Conservation (phyloP, 495 filamentous ascomycete genomes). For the Lophium mytilinum region DNA sequence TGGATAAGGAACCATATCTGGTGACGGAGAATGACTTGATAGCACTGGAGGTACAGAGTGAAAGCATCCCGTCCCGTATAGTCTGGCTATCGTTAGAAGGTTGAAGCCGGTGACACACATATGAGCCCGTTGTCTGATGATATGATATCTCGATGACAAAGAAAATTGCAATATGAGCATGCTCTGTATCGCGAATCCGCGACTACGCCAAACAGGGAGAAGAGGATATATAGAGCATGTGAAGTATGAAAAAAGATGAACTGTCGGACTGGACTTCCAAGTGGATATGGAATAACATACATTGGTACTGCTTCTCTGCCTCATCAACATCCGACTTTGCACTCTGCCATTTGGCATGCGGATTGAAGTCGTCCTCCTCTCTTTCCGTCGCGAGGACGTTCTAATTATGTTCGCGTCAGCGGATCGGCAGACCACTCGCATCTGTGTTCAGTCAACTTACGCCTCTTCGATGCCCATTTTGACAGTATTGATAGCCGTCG, state of each 20-base stretch:
- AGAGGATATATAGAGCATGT: no score
- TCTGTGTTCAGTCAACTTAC: slow-evolving; percentile 16
- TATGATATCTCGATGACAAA: no score
- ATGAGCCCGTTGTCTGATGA: no score
- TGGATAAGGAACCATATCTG: slow-evolving; percentile 59
- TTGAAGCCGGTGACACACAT: no score
- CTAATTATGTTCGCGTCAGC: background rate
- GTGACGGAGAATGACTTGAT: slow-evolving; percentile 78
- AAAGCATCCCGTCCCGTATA: slow-evolving; percentile 53
- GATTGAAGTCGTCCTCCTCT: slow-evolving; percentile 68
- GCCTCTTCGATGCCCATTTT: slow-evolving; percentile 47
- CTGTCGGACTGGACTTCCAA: background rate
- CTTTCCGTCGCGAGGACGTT: slow-evolving; percentile 42
- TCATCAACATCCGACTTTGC: slow-evolving; percentile 47
- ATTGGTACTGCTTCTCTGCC: slow-evolving; percentile 37
- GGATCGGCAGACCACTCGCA: background rate
- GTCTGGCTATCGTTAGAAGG: slow-evolving; percentile 1
- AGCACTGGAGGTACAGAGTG: slow-evolving; percentile 71
- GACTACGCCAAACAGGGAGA: no score
- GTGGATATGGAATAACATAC: slow-evolving; percentile 5
- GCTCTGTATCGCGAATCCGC: no score
- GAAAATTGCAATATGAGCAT: no score
- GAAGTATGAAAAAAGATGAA: no score
- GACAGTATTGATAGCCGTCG: slow-evolving; percentile 44
- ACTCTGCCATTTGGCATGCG: slow-evolving; percentile 45